These are phyloP conservation scores for Psilocybe mexicana DNA, from an alignment of 1,284 basidiomycete genomes.

Conservation along the genomic window DNA sequence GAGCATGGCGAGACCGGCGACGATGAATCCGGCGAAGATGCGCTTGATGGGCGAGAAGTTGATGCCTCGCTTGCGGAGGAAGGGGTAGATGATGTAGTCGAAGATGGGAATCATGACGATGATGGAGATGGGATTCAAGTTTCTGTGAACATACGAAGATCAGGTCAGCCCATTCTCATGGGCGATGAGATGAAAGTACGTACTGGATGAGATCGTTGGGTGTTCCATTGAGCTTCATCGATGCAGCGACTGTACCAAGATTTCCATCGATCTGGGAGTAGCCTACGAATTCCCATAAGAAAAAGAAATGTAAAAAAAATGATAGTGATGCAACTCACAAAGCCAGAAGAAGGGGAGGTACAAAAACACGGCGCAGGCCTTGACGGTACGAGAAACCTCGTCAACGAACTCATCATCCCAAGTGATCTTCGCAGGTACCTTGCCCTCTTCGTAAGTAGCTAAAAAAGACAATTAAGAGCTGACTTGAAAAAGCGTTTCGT, in stretches of 20 bases:
- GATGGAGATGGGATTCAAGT: slow-evolving; percentile 59
- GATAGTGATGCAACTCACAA: slow-evolving; percentile 28
- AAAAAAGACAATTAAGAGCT: not conserved
- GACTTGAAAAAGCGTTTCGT: not conserved
- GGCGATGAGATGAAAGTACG: slow-evolving; percentile 10
- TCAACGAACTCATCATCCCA: slow-evolving; percentile 63
- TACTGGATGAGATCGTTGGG: slow-evolving; percentile 61
- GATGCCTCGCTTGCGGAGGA: slow-evolving; percentile 49
- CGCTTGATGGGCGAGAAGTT: slow-evolving; percentile 62
- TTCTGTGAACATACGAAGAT: slow-evolving; percentile 25
- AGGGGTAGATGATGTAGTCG: slow-evolving; percentile 56
- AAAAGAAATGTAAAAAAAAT: not conserved
- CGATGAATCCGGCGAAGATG: slow-evolving; percentile 65
- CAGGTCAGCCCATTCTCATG: not conserved
- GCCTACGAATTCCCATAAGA: slow-evolving; percentile 23
- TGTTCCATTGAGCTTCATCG: slow-evolving; percentile 50
- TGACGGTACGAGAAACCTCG: slow-evolving; percentile 61
- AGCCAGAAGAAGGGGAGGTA: slow-evolving; percentile 62
- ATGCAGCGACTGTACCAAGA: slow-evolving; percentile 50
- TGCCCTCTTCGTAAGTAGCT: slow-evolving; percentile 33
- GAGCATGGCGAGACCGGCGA: slow-evolving; percentile 59
- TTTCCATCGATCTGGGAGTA: slow-evolving; percentile 59
- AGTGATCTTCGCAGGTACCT: slow-evolving; percentile 38
- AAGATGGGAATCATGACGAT: slow-evolving; percentile 51
- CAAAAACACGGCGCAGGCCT: slow-evolving; percentile 67